A percentile compares a stretch with the other conserved stretches of the same genome.
phyloP scores from a whole-genome alignment of 805 yeast species.

The Hanseniaspora jakobsenii region DNA sequence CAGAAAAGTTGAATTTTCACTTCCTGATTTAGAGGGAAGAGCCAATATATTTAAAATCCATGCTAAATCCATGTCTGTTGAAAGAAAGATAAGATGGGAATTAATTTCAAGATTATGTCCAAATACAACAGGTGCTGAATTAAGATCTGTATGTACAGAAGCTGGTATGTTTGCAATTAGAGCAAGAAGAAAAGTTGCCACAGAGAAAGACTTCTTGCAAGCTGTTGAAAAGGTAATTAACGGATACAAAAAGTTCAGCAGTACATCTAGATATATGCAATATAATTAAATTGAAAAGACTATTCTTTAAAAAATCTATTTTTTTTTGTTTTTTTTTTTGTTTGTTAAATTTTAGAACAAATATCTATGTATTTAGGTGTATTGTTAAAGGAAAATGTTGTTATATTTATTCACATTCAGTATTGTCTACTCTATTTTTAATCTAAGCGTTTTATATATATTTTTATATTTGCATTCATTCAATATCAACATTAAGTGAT shows the following conservation, averaged over 20 bases:
- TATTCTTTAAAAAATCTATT: not conserved
- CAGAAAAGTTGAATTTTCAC: conserved; percentile 91
- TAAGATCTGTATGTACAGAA: conserved; percentile 96
- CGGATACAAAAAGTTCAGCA: conserved; percentile 95
- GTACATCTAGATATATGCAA: conserved; percentile 97
- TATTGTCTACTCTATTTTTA: too few species aligned
- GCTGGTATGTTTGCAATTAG: conserved; percentile 99
- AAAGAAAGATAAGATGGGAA: conserved; percentile 97
- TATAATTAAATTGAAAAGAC: conserved; percentile 44
- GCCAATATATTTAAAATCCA: conserved; percentile 96
- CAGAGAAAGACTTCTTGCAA: conserved; percentile 92
- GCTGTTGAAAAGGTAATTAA: conserved; percentile 98
- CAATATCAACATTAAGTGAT: too few species aligned
- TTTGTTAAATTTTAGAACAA: conserved; percentile 12
- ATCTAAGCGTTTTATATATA: too few species aligned
- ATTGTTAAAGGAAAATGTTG: too few species aligned
- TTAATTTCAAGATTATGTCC: conserved; percentile 94
- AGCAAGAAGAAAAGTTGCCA: conserved; percentile 94
- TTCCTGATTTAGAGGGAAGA: conserved; percentile 95
- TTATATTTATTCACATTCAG: too few species aligned
- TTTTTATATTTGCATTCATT: too few species aligned
- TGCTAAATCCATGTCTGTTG: conserved; percentile 94
- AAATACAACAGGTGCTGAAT: conserved; percentile 96
- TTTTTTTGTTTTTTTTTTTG: not conserved
- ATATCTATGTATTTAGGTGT: too few species aligned